Percentiles rank a stretch among this genome's conserved stretches.
Evolutionary conservation across 2,329 filamentous ascomycete species (phyloP).

Genomic region (Botryotinia calthae): DNA sequence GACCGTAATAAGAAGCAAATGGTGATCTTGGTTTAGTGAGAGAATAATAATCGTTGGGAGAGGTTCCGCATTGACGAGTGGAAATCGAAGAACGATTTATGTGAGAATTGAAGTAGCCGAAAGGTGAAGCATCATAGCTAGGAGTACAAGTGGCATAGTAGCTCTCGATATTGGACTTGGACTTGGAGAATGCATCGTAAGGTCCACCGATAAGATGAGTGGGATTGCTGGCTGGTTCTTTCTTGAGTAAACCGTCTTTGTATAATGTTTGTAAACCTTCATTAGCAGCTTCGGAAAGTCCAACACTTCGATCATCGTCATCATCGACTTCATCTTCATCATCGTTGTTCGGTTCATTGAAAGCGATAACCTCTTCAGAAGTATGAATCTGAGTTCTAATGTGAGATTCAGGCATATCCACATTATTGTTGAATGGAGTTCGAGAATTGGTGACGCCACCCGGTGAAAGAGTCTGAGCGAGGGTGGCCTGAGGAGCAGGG

Average conservation of each 20-base stretch:
- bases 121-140: neutral
- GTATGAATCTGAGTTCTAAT: constrained; percentile 2
- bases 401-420: constrained; percentile 16
- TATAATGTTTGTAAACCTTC: constrained; percentile 31
- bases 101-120: neutral
- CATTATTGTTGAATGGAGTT: neutral
- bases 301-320: constrained; percentile 28
- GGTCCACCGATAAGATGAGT: too few species aligned
- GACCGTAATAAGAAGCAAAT: neutral
- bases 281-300: constrained; percentile 31
- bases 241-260: constrained; percentile 23
- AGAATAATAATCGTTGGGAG: neutral
- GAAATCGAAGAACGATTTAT: neutral
- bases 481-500: too few species aligned
- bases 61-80: neutral
- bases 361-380: neutral
- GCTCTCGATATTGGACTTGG: neutral
- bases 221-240: neutral
- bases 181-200: neutral
- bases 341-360: neutral
- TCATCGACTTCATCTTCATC: constrained; percentile 18
- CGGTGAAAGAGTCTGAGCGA: neutral
- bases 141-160: neutral
- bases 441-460: neutral
- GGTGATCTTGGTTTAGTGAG: neutral